phyloP scores from a whole-genome alignment of 129 eudicot species.

The Escallonia herrerae region DNA sequence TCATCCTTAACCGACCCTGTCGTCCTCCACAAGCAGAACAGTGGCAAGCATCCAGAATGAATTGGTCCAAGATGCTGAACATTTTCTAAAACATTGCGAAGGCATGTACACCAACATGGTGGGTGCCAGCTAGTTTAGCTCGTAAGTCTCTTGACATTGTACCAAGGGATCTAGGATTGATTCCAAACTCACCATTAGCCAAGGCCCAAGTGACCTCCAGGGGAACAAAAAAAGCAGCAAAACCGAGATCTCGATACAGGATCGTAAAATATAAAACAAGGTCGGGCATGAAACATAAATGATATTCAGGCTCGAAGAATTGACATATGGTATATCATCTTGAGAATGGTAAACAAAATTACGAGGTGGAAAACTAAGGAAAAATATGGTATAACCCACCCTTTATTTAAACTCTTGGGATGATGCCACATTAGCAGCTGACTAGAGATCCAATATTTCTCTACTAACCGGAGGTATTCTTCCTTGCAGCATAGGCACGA shows the following conservation, averaged over 20 bases:
- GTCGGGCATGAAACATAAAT: neutral
- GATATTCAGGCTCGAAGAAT: neutral
- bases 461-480: conserved; percentile 39
- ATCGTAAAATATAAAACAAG: neutral
- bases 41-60: no score
- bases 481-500: conserved; percentile 59
- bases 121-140: no score
- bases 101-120: no score
- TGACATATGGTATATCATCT: conserved; percentile 15
- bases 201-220: no score
- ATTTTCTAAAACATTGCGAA: no score
- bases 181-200: no score
- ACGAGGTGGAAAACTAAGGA: neutral
- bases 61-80: neutral
- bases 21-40: no score
- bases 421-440: conserved; percentile 15
- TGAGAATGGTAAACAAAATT: neutral
- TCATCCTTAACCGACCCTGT: no score
- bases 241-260: neutral
- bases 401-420: conserved; percentile 14
- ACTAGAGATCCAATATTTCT: conserved; percentile 4
- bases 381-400: conserved; percentile 7
- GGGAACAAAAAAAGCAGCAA: no score
- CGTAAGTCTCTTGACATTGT: no score
- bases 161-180: no score